Evolutionary conservation across 2,329 filamentous ascomycete species (phyloP), one percentile per base, ranked within the genome.

Genomic region (Paraphaeosphaeria minitans): DNA sequence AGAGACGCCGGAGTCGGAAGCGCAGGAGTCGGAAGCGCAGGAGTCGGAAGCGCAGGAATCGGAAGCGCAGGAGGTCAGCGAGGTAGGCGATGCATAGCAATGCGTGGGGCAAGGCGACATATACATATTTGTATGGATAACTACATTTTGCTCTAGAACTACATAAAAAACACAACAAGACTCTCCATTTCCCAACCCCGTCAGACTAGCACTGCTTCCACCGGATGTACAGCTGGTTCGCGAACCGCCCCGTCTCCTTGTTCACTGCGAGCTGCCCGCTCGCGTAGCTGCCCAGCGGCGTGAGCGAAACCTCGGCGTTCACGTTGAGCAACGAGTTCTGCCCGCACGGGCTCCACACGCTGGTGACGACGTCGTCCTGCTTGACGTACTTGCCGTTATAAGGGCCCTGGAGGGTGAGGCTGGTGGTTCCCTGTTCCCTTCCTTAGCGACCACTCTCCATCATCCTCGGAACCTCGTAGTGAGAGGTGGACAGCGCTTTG

Each of bases 321-420:
- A 76, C 63, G 33, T 76, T 76, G 35, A 76, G 63, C 48, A 68
- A 49, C 7, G 67, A 64, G 13, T 65, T 56, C 55, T 66, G 61
- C 12, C 68, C 67, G 58, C 74, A 76, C 2, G 69, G 68, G 10
- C 68, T 72, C 73, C 73, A 76, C 19, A 70, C 59, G 7, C 63
- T 56, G 4, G 70, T 29, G 3, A 63, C 53, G 7, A 75, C 61
- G 10, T 75, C 66, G 63, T 84, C 82, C 49, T 77, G 77, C 70
- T 80, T 79, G 61, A 69, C 69, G 72, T 83, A 84, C 63, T 78
- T 64, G n/a, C 67, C 75, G 39, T 72, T 71, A 54, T 69, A 76
- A 16, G 81, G 81, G 19, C 82, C 82, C 5, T 66, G 65, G 68
- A 82, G 42, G n/a, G 27, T 13, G 16, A 33, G 33, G 39, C 35